Conservation (phyloP, 768 basidiomycete genomes). For the Kwoniella heveanensis region DNA sequence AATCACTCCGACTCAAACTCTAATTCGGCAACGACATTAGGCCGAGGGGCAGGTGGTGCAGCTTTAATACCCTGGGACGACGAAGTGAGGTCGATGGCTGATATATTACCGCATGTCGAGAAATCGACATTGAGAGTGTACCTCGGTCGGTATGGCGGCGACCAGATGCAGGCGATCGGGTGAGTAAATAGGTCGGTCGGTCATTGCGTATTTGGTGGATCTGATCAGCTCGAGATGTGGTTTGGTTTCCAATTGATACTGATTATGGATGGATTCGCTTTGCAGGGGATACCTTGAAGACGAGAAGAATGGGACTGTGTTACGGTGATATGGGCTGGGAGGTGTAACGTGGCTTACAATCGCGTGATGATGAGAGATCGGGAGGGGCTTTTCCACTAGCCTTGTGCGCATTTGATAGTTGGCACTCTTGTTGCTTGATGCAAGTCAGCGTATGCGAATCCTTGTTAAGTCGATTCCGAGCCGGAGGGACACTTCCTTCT, state of each 20-base stretch:
- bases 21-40: conserved; percentile 4
- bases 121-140: conserved; percentile 38
- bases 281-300: conserved; percentile 48
- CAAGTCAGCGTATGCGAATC: too few species aligned
- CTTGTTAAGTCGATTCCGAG: too few species aligned
- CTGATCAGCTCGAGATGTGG: too few species aligned
- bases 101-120: conserved; percentile 48
- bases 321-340: conserved; percentile 16
- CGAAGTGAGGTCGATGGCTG: conserved; percentile 42
- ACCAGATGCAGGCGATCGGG: conserved; percentile 50
- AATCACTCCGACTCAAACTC: not conserved
- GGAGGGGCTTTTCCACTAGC: too few species aligned
- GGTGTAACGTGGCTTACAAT: too few species aligned
- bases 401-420: too few species aligned
- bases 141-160: conserved; percentile 36
- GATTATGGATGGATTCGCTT: not conserved
- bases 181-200: too few species aligned
- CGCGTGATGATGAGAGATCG: too few species aligned
- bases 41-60: not conserved
- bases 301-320: conserved; percentile 41
- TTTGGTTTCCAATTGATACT: too few species aligned
- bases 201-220: too few species aligned
- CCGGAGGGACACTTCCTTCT: too few species aligned
- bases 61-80: conserved; percentile 26
- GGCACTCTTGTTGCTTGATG: too few species aligned